Conservation (phyloP, 208 protist genomes). For the Leishmania guyanensis region DNA sequence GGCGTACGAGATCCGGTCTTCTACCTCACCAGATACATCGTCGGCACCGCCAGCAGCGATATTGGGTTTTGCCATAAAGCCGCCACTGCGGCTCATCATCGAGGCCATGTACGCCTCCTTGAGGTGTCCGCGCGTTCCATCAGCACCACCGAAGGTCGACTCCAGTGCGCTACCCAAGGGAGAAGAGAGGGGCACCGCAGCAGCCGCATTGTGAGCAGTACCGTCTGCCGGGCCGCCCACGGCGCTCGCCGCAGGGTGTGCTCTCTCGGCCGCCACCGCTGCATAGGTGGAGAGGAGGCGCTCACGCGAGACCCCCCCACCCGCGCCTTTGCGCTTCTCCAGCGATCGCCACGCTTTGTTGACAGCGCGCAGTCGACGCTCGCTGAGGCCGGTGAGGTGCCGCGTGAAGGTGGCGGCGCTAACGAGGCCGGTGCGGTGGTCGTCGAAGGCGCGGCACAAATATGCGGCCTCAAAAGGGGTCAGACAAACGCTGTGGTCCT, state of each 20-base stretch:
- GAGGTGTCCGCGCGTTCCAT: conserved; percentile 7
- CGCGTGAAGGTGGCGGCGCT: conserved; percentile 61
- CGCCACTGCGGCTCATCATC: neutral
- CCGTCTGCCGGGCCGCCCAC: neutral
- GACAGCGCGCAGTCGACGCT: conserved; percentile 67
- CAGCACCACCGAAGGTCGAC: conserved; percentile 21
- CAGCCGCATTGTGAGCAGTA: neutral
- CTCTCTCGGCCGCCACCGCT: conserved; percentile 1
- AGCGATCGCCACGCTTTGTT: conserved; percentile 63
- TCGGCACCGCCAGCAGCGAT: neutral
- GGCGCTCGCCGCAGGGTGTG: neutral
- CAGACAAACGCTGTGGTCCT: conserved; percentile 48
- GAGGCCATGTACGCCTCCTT: conserved; percentile 23
- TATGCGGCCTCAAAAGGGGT: conserved; percentile 58
- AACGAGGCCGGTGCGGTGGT: conserved; percentile 60
- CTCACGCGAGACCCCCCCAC: conserved; percentile 33
- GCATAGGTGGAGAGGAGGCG: conserved; percentile 38
- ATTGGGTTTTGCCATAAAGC: neutral
- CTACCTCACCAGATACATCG: neutral
- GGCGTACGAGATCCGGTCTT: conserved; percentile 38
- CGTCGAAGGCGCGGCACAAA: conserved; percentile 75
- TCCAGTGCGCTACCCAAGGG: conserved; percentile 7
- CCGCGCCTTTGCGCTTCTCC: conserved; percentile 32
- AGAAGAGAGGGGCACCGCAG: neutral
- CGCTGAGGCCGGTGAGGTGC: conserved; percentile 79